Conservation (phyloP, 202 grass and related monocot genomes). For the Hordeum pubiflorum region DNA sequence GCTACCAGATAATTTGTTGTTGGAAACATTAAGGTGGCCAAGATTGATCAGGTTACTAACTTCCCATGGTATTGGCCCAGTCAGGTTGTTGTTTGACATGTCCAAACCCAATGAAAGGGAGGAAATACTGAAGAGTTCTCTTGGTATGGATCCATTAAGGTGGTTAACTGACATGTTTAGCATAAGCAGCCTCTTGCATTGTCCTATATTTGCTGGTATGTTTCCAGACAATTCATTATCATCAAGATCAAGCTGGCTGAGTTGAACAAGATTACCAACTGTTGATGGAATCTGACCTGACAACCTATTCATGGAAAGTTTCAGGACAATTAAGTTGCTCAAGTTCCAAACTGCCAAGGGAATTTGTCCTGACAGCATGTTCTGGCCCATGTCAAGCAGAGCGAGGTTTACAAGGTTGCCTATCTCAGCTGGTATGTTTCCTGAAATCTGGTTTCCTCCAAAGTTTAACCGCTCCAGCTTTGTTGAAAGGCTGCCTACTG, state of each 20-base stretch:
- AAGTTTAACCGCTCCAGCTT: neutral
- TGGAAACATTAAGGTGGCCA: neutral
- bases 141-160: slow-evolving; percentile 35
- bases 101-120: slow-evolving; percentile 26
- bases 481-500: slow-evolving; percentile 23
- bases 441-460: slow-evolving; percentile 21
- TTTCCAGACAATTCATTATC: neutral
- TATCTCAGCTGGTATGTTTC: slow-evolving; percentile 22
- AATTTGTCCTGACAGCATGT: slow-evolving; percentile 17
- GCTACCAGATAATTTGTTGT: neutral
- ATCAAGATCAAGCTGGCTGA: slow-evolving; percentile 8
- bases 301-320: slow-evolving; percentile 9
- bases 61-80: neutral
- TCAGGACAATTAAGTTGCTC: neutral
- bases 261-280: slow-evolving; percentile 1
- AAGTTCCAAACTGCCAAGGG: slow-evolving; percentile 5
- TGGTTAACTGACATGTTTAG: slow-evolving; percentile 25
- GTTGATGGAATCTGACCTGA: slow-evolving; percentile 18
- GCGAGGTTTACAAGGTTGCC: neutral
- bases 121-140: slow-evolving; percentile 20
- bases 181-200: neutral
- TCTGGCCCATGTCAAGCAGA: slow-evolving; percentile 14
- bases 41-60: slow-evolving; percentile 27
- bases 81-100: slow-evolving; percentile 33
- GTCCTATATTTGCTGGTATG: slow-evolving; percentile 11